These are phyloP conservation scores for Thoreauomyces humboldtii DNA, from an alignment of 192 early-diverging fungal genomes.

Conservation along the genomic window DNA sequence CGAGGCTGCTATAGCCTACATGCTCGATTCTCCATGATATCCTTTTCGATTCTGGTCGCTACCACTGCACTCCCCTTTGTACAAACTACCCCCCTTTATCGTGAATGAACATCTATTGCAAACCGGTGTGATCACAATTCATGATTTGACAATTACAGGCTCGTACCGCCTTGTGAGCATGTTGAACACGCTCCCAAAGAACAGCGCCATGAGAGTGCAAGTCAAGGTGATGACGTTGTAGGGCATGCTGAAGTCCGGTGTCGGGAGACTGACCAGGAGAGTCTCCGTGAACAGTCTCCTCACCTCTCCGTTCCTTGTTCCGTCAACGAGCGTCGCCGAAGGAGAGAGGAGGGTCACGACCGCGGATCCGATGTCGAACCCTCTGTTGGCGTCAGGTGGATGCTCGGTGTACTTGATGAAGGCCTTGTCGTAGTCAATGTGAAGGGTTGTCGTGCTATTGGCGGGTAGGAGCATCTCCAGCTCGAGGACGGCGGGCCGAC, in stretches of 20 bases:
- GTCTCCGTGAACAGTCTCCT: constrained; percentile 81
- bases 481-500: constrained; percentile 79
- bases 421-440: constrained; percentile 84
- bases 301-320: no score
- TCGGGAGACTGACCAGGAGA: constrained; percentile 85
- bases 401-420: constrained; percentile 96
- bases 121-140: no score
- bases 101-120: no score
- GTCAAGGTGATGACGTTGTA: constrained; percentile 99
- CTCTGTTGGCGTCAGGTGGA: constrained; percentile 93
- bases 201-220: constrained; percentile 90
- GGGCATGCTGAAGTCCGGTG: constrained; percentile 98
- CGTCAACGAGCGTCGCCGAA: no score
- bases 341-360: no score
- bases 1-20: constrained; percentile 38
- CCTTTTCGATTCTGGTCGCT: no score
- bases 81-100: no score
- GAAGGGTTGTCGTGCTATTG: constrained; percentile 62
- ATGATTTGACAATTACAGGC: constrained; percentile 1
- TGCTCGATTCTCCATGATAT: constrained; percentile 25
- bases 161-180: constrained; percentile 39
- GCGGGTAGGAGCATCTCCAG: constrained; percentile 65
- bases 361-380: constrained; percentile 78
- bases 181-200: constrained; percentile 95
- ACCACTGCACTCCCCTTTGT: no score